Conservation (phyloP, 257 asterid genomes). For the Agastache rugosa region DNA sequence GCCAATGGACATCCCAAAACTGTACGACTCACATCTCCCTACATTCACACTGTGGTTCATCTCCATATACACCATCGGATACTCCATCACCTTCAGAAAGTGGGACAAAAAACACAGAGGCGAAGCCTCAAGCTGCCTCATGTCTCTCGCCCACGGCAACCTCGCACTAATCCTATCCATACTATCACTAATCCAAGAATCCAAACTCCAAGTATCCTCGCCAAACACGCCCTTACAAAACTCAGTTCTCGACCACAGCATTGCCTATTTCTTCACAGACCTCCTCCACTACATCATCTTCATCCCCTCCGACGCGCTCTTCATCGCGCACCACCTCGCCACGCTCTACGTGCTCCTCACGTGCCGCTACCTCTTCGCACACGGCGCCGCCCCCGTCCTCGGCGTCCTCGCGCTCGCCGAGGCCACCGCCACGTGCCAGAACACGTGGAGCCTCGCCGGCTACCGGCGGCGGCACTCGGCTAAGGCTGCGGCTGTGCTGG, state of each 20-base stretch:
- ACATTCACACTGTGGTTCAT: conserved; percentile 56
- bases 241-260: conserved; percentile 68
- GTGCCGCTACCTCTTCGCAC: conserved; percentile 60
- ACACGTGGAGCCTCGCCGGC: conserved; percentile 76
- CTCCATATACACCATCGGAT: conserved; percentile 50
- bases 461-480: conserved; percentile 48
- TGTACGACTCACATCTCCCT: conserved; percentile 39
- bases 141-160: conserved; percentile 71
- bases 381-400: conserved; percentile 66
- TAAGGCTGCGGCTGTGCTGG: conserved; percentile 50
- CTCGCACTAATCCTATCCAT: conserved; percentile 59
- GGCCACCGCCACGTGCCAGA: conserved; percentile 72
- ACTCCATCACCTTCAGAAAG: conserved; percentile 52
- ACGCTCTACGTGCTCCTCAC: conserved; percentile 72
- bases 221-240: conserved; percentile 60
- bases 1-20: conserved; percentile 47
- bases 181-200: conserved; percentile 45
- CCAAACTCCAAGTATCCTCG: conserved; percentile 40
- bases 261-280: conserved; percentile 69
- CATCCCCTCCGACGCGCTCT: conserved; percentile 57
- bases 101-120: conserved; percentile 56
- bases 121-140: conserved; percentile 75
- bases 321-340: conserved; percentile 77
- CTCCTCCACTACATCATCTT: conserved; percentile 61
- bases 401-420: conserved; percentile 71